Conservation (phyloP, 2,329 filamentous ascomycete genomes). For the Aspergillus arachidicola region DNA sequence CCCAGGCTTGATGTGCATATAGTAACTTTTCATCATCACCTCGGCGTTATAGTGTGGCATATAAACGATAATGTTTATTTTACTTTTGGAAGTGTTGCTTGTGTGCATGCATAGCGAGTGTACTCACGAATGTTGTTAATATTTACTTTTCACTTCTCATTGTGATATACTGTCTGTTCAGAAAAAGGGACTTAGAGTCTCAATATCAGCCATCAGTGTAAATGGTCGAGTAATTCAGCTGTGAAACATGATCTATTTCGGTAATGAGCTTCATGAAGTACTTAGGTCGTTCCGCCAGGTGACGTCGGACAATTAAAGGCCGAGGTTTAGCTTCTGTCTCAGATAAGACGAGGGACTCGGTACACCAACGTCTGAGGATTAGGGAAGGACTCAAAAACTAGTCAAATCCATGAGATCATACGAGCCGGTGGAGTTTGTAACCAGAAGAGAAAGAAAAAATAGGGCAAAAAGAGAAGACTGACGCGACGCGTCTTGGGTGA, state of each 20-base stretch:
- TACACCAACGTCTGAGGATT: neutral
- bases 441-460: neutral
- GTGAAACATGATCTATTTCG: neutral
- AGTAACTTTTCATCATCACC: neutral
- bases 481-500: constrained; percentile 8
- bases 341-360: neutral
- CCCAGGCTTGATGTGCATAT: neutral
- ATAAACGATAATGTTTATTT: constrained; percentile 1
- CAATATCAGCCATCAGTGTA: neutral
- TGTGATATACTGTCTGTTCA: neutral
- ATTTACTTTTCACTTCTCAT: neutral
- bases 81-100: neutral
- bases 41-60: neutral
- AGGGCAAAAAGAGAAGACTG: constrained; percentile 1
- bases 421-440: neutral
- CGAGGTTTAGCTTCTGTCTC: neutral
- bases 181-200: neutral
- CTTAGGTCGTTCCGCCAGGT: neutral
- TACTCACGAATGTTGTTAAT: neutral
- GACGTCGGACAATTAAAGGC: neutral
- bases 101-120: neutral
- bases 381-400: neutral
- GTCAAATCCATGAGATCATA: neutral
- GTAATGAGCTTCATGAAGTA: neutral
- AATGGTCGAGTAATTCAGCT: neutral